These are phyloP conservation scores for Populus tomentosa DNA, from an alignment of 441 rosid genomes.

Conservation along the genomic window DNA sequence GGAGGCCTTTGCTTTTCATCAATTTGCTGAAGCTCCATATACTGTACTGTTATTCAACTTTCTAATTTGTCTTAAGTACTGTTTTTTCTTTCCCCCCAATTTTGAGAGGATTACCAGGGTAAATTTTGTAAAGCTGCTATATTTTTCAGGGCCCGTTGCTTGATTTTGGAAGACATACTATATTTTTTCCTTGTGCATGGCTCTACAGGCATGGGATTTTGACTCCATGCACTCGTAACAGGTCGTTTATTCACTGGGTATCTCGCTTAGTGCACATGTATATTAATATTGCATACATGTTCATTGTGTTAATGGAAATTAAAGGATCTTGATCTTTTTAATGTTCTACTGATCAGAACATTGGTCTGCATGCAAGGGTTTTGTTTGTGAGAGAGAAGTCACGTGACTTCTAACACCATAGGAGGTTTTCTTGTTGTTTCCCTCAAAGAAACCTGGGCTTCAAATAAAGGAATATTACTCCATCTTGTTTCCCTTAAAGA, in stretches of 20 bases:
- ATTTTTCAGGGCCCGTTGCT: conserved; percentile 78
- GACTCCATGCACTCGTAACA: conserved; percentile 77
- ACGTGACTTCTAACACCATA: too few species aligned
- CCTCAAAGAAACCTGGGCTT: too few species aligned
- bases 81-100: too few species aligned
- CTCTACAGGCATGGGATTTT: conserved; percentile 78
- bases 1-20: conserved; percentile 63
- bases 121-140: conserved; percentile 7
- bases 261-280: conserved; percentile 15
- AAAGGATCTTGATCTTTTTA: not conserved
- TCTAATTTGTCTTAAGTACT: too few species aligned
- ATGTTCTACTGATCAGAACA: not conserved
- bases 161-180: conserved; percentile 80
- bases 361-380: not conserved
- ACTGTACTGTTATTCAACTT: conserved; percentile 38
- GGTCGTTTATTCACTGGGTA: conserved; percentile 38
- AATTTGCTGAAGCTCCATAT: conserved; percentile 46
- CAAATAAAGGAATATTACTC: too few species aligned
- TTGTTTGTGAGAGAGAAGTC: not conserved
- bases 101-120: too few species aligned
- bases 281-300: too few species aligned
- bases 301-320: not conserved
- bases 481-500: too few species aligned
- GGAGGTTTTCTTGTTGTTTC: too few species aligned
- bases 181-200: conserved; percentile 79